Base-by-base conservation (phyloP, 1,284 basidiomycete genomes). In the Albatrellus sp. region DNA sequence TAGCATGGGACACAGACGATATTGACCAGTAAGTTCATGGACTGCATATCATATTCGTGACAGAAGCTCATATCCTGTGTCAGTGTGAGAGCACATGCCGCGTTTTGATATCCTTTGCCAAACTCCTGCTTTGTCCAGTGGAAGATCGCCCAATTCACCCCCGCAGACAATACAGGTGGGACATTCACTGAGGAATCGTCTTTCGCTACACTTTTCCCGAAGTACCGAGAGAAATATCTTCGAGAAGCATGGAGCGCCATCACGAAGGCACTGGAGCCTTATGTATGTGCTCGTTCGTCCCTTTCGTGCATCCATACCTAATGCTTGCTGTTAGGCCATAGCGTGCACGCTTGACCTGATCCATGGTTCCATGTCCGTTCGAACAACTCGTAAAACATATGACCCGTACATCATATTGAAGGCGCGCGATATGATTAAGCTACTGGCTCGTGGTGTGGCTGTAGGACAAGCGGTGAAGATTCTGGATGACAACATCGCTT, bases 1-100 rank as follows among this genome's bases (percentile, higher is more conserved):
- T 57, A 93, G 91, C 90, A 56, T 98, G 94, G 96, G 94, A 98
- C 63, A 96, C 92, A 39, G 93, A 98, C 60, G 91, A 97, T 55
- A 91, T 98, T 62, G 90, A 98, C 70, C 94, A 98, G 85, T 93
- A 63, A 80, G 87, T 64, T 33, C 40, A 42, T 52, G 36, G 24
- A 24, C 24, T 24, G 7, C 24, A 24, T 24, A 24, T 24, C 24
- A 24, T 38, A 31, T 47, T 34, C 20, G 30, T 33, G 30, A 17
- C 42, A 35, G 46, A 46, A 48, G 58, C 50, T 60, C 33, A 51
- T 40, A 38, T n/a, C 46, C 32, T 31, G 35, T 44, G 32, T 47
- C 40, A 67, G 66, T 54, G 62, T 67, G 55, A 57, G 55, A 57
- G 61, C 52, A 39, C 38, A 33, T n/a, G 42, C 11, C 31, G 29